phyloP scores from a whole-genome alignment of 2,329 filamentous ascomycete species.

The Aspergillus amoenus region DNA sequence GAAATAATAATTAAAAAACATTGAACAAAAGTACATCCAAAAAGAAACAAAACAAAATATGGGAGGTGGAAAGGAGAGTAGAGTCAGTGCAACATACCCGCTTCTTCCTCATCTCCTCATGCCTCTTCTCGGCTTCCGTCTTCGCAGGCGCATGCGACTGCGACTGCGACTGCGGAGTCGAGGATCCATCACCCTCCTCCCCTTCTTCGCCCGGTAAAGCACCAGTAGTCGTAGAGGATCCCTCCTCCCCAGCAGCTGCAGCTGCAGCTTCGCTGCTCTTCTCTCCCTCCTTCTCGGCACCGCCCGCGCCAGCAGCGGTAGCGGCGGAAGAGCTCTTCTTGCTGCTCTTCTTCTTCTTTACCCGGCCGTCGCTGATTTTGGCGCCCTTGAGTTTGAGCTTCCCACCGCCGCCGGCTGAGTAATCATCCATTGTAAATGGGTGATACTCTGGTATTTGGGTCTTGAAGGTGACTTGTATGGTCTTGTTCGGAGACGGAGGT shows the following conservation, averaged over 20 bases:
- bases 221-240: background rate
- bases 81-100: conserved; percentile 57
- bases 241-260: background rate
- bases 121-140: conserved; percentile 78
- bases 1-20: background rate
- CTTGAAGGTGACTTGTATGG: background rate
- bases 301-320: background rate
- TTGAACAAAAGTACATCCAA: background rate
- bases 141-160: conserved; percentile 51
- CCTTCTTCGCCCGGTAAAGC: background rate
- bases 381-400: conserved; percentile 83
- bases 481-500: background rate
- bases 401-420: conserved; percentile 66
- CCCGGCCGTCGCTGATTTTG: conserved; percentile 54
- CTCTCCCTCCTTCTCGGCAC: conserved; percentile 14
- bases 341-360: conserved; percentile 48
- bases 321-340: conserved; percentile 38
- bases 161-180: background rate
- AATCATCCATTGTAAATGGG: conserved; percentile 36
- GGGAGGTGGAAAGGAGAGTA: background rate
- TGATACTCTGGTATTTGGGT: background rate
- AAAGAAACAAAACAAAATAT: background rate
- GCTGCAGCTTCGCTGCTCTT: background rate
- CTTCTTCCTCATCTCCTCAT: conserved; percentile 79
- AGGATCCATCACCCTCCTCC: conserved; percentile 14